phyloP scores from a whole-genome alignment of 805 yeast species.

The Wickerhamomyces bisporus region DNA sequence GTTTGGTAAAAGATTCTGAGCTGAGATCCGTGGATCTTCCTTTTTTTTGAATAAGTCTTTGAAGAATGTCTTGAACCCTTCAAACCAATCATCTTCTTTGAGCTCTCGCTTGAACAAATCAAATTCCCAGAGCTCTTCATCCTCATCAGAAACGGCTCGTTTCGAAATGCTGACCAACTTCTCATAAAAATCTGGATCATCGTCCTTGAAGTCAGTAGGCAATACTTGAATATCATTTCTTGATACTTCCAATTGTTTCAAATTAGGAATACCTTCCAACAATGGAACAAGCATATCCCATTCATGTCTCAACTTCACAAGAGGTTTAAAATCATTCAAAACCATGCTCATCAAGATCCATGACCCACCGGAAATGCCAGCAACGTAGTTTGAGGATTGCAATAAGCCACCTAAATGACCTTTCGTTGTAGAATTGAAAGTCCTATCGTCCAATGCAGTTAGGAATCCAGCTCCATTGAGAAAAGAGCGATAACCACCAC shows the following conservation, averaged over 20 bases:
- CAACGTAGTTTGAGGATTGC: slow-evolving; percentile 62
- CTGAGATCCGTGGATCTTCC: slow-evolving; percentile 12
- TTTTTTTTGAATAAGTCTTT: slow-evolving; percentile 24
- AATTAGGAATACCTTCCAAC: slow-evolving; percentile 52
- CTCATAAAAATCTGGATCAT: slow-evolving; percentile 19
- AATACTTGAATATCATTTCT: slow-evolving; percentile 24
- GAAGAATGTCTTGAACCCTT: slow-evolving; percentile 18
- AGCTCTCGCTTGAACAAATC: slow-evolving; percentile 7
- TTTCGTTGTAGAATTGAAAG: slow-evolving; percentile 44
- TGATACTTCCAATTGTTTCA: slow-evolving; percentile 34
- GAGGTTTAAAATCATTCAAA: slow-evolving; percentile 34
- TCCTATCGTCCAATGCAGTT: slow-evolving; percentile 73
- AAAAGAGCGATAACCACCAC: slow-evolving; percentile 93
- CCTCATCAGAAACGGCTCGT: slow-evolving; percentile 8
- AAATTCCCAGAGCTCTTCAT: slow-evolving; percentile 16
- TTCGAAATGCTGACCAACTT: slow-evolving; percentile 14
- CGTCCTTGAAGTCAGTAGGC: slow-evolving; percentile 16
- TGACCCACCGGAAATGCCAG: slow-evolving; percentile 82
- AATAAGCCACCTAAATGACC: slow-evolving; percentile 69
- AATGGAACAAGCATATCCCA: slow-evolving; percentile 45
- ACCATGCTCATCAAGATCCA: slow-evolving; percentile 52
- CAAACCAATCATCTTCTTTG: slow-evolving; percentile 17
- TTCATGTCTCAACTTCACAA: slow-evolving; percentile 29
- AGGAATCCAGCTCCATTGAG: slow-evolving; percentile 79
- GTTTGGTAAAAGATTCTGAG: slow-evolving; percentile 13